Conservation (phyloP, 257 asterid species). For the Asclepias syriaca region DNA sequence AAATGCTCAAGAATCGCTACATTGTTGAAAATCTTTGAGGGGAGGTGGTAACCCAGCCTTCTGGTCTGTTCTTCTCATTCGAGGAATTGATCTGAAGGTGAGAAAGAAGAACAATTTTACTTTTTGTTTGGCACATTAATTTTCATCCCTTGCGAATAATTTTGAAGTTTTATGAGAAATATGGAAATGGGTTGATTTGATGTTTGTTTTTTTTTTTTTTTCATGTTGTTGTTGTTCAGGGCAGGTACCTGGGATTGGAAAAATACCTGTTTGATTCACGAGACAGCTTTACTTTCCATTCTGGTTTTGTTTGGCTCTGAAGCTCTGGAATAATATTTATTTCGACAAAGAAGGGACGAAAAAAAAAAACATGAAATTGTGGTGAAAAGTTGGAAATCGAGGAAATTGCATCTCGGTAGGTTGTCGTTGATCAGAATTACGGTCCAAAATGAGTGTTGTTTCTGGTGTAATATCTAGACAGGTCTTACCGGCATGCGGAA, state of each 20-base stretch:
- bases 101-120: neutral
- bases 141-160: neutral
- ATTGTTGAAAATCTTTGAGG: constrained; percentile 50
- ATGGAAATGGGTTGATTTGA: neutral
- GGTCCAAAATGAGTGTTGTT: constrained; percentile 54
- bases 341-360: constrained; percentile 60
- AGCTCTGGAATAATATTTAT: constrained; percentile 18
- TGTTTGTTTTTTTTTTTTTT: constrained; percentile 1
- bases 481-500: constrained; percentile 88
- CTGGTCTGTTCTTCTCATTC: constrained; percentile 36
- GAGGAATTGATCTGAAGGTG: constrained; percentile 68
- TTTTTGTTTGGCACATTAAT: neutral
- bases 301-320: constrained; percentile 24
- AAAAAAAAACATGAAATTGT: constrained; percentile 39
- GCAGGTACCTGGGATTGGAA: constrained; percentile 9
- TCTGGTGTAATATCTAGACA: constrained; percentile 94
- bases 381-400: constrained; percentile 20
- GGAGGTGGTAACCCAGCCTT: constrained; percentile 44
- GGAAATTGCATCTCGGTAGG: neutral
- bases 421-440: neutral
- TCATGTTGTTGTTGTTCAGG: no score
- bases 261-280: constrained; percentile 31
- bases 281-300: constrained; percentile 68
- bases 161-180: neutral
- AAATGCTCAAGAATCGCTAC: constrained; percentile 51